A percentile compares a stretch with the other conserved stretches of the same genome.
Conservation (phyloP, 2,329 filamentous ascomycete species). For the Colletotrichum sp. region DNA sequence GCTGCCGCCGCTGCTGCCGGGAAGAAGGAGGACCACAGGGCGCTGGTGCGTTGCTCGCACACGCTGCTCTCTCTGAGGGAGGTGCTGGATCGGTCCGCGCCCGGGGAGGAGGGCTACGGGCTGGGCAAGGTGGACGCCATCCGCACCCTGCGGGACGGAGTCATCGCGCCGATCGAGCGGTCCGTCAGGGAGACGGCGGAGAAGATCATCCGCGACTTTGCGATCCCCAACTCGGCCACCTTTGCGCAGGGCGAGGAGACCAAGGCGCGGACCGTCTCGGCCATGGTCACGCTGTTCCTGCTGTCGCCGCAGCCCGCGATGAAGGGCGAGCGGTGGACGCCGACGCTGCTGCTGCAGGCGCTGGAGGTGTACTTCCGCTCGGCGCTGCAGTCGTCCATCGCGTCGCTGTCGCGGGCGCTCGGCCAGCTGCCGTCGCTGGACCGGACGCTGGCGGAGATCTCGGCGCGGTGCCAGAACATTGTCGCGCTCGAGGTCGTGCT, state of each 20-base stretch:
- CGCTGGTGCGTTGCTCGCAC: conserved; percentile 81
- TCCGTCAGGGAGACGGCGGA: conserved; percentile 76
- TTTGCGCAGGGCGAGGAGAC: conserved; percentile 75
- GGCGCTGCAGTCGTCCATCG: conserved; percentile 77
- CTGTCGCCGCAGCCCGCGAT: conserved; percentile 70
- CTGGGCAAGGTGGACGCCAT: conserved; percentile 77
- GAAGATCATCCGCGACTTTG: conserved; percentile 83
- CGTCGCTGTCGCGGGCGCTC: conserved; percentile 75
- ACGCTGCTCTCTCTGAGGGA: conserved; percentile 79
- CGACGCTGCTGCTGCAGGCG: conserved; percentile 74
- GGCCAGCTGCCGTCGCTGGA: conserved; percentile 83
- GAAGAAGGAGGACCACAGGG: conserved; percentile 73
- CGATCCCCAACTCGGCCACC: conserved; percentile 62
- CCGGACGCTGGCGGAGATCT: conserved; percentile 79
- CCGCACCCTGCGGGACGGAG: conserved; percentile 69
- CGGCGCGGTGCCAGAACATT: conserved; percentile 85
- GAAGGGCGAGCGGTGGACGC: conserved; percentile 62
- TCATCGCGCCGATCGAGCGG: conserved; percentile 75
- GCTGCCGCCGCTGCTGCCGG: conserved; percentile 33
- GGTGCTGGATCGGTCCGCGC: conserved; percentile 68
- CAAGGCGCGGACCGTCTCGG: conserved; percentile 74
- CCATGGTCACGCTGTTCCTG: conserved; percentile 78
- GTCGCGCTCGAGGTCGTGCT: conserved; percentile 86
- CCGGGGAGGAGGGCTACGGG: conserved; percentile 76
- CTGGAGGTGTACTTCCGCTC: conserved; percentile 84